Conservation (phyloP, 768 basidiomycete genomes). For the Termitomyces sp. region DNA sequence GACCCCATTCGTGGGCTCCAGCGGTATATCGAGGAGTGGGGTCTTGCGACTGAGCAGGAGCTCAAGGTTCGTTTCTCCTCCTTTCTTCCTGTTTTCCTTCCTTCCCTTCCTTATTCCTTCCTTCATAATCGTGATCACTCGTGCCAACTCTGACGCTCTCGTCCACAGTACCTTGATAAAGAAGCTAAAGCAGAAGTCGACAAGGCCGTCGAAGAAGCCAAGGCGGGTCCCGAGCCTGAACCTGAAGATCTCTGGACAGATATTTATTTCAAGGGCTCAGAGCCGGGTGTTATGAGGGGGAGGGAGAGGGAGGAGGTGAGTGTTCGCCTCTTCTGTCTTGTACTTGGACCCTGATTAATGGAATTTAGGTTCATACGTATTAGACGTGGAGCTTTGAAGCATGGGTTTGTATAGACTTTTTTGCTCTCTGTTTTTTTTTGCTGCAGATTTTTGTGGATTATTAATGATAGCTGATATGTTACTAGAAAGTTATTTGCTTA, state of each 20-base stretch:
- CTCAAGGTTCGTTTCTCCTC: slow-evolving; percentile 56
- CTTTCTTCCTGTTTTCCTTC: not conserved
- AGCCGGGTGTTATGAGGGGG: slow-evolving; percentile 84
- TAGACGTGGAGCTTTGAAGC: no score
- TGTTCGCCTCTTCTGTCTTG: not conserved
- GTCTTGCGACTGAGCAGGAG: slow-evolving; percentile 82
- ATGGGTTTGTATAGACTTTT: no score
- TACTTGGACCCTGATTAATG: no score
- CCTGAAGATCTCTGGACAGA: slow-evolving; percentile 79
- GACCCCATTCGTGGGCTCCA: slow-evolving; percentile 96
- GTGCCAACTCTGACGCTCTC: not conserved
- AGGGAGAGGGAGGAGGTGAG: slow-evolving; percentile 84
- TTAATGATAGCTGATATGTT: no score
- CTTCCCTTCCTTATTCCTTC: no score
- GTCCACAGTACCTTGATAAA: slow-evolving; percentile 74
- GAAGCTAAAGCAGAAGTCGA: slow-evolving; percentile 87
- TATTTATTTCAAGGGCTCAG: slow-evolving; percentile 86
- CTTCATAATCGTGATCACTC: no score
- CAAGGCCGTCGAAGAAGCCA: slow-evolving; percentile 88
- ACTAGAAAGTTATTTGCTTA: no score
- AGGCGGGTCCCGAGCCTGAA: slow-evolving; percentile 73
- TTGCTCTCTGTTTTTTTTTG: no score
- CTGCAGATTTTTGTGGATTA: no score
- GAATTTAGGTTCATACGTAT: no score
- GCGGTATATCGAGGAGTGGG: slow-evolving; percentile 94